Evolutionary conservation across 805 yeast species (phyloP), one percentile per base, ranked within the genome.

Genomic region (Yarrowia divulgata): DNA sequence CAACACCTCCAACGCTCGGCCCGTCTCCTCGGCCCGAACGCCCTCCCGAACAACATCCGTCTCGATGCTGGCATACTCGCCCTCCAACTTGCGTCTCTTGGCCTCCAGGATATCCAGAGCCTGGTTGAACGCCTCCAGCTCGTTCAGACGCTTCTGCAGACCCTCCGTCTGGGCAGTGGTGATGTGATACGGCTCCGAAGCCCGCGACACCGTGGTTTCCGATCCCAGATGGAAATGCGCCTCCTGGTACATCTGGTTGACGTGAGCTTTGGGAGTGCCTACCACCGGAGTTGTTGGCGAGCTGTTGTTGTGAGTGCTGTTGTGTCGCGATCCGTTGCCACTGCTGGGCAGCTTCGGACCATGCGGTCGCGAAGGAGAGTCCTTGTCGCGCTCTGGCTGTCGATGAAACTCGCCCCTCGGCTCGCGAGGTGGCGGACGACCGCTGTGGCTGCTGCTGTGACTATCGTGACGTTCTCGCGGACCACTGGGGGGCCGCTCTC

Each of bases 81-180:
- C 66, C 34, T 60, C 66, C 52, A 60, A 6, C 50, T 32, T 29
- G 18, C 66, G 40, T 18, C 29, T 18, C 18, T 60, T 60, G 14
- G 66, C 66, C 32, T 60, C 66, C 34, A 19, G 6, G 19, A 60
- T 60, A 3, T 45, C 66, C 52, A 60, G 7, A 12, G 66, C 39
- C 52, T 60, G 66, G 19, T 45, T 60, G 42, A 60, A 60, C 14
- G 66, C 66, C 19, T 60, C 66, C 52, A 60, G 52, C 43, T 60
- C 66, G n/a, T 7, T 43, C 14, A 60, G 52, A 10, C 52, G 66
- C 9, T 60, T 60, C 34, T 34, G 42, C 1, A 60, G 19, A 2
- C 52, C 52, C n/a, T 60, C 66, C 29, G 46, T 45, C 18, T 32
- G 66, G 0, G 66, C 13, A 6, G 40, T 3, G 1, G 52, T 60